phyloP scores from a whole-genome alignment of 2,329 filamentous ascomycete genomes.

The Ceratocystis harringtonii region DNA sequence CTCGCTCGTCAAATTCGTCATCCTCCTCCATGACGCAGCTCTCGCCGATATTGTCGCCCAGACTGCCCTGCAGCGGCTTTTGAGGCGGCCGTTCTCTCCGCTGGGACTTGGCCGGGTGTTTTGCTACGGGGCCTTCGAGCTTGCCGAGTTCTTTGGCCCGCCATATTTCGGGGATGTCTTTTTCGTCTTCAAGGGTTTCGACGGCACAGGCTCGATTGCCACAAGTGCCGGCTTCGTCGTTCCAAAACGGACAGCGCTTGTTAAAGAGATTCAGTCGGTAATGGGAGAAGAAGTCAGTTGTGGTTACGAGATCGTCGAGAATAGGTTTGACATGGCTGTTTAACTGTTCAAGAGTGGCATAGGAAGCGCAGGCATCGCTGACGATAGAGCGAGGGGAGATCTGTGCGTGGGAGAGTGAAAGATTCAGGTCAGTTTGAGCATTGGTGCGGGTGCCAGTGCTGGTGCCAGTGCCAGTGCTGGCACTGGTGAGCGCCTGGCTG shows the following conservation, averaged over 20 bases:
- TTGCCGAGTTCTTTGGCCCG: constrained; percentile 82
- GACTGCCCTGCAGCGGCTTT: constrained; percentile 61
- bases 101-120: constrained; percentile 63
- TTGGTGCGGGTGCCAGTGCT: constrained; percentile 17
- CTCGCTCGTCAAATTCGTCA: constrained; percentile 88
- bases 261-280: constrained; percentile 92
- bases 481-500: neutral
- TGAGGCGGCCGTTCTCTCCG: constrained; percentile 51
- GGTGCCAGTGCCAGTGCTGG: neutral
- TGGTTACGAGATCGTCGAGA: constrained; percentile 64
- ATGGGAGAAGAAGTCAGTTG: constrained; percentile 95
- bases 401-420: constrained; percentile 32
- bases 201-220: constrained; percentile 95
- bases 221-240: constrained; percentile 83
- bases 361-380: constrained; percentile 87
- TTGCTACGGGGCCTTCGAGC: constrained; percentile 77
- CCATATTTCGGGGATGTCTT: constrained; percentile 86
- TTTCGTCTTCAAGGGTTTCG: constrained; percentile 85
- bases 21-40: constrained; percentile 96
- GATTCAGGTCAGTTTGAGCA: neutral
- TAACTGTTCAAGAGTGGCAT: constrained; percentile 71
- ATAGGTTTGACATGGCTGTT: constrained; percentile 64
- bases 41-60: constrained; percentile 80
- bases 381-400: constrained; percentile 81
- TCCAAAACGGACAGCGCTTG: constrained; percentile 92